Evolutionary conservation across 805 yeast genomes (phyloP).

Genomic region (Candida nemodendra): DNA sequence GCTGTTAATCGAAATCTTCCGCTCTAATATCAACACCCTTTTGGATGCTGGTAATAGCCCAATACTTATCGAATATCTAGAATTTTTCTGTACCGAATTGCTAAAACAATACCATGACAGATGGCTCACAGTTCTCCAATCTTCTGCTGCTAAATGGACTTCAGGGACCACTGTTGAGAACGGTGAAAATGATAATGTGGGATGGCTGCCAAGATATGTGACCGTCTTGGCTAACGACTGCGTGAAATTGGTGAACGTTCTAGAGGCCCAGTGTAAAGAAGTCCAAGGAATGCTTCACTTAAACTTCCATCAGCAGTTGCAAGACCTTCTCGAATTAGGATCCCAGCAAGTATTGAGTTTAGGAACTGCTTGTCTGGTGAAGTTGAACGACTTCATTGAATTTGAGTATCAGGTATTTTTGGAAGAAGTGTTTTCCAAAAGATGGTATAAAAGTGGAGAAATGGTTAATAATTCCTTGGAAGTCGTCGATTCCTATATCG

Average conservation of each 20-base stretch:
- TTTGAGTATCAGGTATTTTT: conserved; percentile 25
- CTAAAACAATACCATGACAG: conserved; percentile 20
- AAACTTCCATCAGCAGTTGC: conserved; percentile 23
- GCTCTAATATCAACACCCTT: conserved; percentile 33
- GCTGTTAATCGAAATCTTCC: conserved; percentile 23
- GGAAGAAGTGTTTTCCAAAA: conserved; percentile 25
- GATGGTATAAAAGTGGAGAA: conserved; percentile 31
- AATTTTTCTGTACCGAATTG: conserved; percentile 23
- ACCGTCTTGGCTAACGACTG: conserved; percentile 32
- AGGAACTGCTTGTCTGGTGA: conserved; percentile 28
- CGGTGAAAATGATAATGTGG: conserved; percentile 19
- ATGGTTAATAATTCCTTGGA: conserved; percentile 26
- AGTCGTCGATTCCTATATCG: conserved; percentile 27
- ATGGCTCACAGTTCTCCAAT: conserved; percentile 22
- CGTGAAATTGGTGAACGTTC: conserved; percentile 30
- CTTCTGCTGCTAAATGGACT: conserved; percentile 20
- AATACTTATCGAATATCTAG: conserved; percentile 25
- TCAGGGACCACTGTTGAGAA: conserved; percentile 5
- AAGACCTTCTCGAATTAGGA: conserved; percentile 17
- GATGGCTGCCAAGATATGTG: conserved; percentile 31
- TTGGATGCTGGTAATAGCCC: conserved; percentile 37
- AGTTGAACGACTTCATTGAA: conserved; percentile 24
- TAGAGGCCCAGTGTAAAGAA: conserved; percentile 23
- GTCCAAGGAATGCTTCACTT: conserved; percentile 22
- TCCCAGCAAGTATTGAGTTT: conserved; percentile 22